These are phyloP conservation scores for Arthrobotrys sphaeroides DNA, from an alignment of 2,329 filamentous ascomycete species.

Conservation along the genomic window DNA sequence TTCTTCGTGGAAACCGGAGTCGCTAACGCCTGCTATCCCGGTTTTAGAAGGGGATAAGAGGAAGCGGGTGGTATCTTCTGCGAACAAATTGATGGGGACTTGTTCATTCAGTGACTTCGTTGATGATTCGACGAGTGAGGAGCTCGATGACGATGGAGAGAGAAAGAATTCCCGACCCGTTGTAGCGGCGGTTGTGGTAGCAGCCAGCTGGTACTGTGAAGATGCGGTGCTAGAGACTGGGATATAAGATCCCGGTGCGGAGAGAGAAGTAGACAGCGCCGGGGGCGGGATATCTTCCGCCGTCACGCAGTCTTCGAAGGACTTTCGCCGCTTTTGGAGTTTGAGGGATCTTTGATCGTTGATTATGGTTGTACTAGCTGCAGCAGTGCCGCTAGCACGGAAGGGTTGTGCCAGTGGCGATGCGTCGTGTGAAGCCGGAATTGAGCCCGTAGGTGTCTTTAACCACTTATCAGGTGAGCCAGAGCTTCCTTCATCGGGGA, in stretches of 20 bases:
- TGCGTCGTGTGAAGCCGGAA: conserved; percentile 46
- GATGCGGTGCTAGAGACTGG: conserved; percentile 52
- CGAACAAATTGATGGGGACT: conserved; percentile 55
- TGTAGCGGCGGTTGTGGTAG: conserved; percentile 11
- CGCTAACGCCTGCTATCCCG: conserved; percentile 49
- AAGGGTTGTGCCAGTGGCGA: conserved; percentile 37
- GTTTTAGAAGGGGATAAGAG: conserved; percentile 47
- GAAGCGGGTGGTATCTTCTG: conserved; percentile 56
- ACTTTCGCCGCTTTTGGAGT: conserved; percentile 56
- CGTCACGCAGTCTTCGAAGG: conserved; percentile 56
- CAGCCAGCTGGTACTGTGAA: conserved; percentile 48
- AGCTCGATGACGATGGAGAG: conserved; percentile 57
- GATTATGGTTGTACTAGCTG: background rate
- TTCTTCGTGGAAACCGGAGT: conserved; percentile 54
- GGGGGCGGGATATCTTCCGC: conserved; percentile 56
- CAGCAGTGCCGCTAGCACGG: conserved; percentile 16
- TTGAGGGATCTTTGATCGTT: conserved; percentile 47
- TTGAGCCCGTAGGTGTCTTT: conserved; percentile 56
- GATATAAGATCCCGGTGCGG: conserved; percentile 48
- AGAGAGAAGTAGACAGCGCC: conserved; percentile 39
- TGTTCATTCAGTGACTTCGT: conserved; percentile 55
- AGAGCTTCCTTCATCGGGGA: conserved; percentile 52
- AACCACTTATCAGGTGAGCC: conserved; percentile 56
- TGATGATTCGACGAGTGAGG: conserved; percentile 56
- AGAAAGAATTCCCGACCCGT: conserved; percentile 54